Percentiles rank a stretch among this genome's conserved stretches.
Conservation (phyloP, 148 eudicot genomes). For the Arbutus unedo region DNA sequence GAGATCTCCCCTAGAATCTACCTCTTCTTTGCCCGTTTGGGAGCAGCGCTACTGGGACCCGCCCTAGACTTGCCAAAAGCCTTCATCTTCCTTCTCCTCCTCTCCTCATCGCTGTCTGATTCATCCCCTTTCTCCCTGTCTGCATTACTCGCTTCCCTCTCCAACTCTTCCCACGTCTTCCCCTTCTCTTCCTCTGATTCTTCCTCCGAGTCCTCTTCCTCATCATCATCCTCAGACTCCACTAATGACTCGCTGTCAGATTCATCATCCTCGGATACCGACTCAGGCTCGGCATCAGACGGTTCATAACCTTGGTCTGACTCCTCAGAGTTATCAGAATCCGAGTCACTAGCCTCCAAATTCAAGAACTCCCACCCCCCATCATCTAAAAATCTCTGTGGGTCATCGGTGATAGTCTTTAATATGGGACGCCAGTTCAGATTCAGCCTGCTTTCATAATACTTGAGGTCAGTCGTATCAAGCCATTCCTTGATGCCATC, state of each 20-base stretch:
- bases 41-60: constrained; percentile 44
- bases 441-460: constrained; percentile 90
- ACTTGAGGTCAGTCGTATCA: constrained; percentile 84
- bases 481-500: constrained; percentile 96
- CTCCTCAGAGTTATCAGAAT: constrained; percentile 64
- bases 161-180: constrained; percentile 92
- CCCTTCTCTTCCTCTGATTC: constrained; percentile 80
- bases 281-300: constrained; percentile 76
- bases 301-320: constrained; percentile 88
- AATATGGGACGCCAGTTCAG: constrained; percentile 82
- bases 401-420: constrained; percentile 85
- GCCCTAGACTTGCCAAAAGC: constrained; percentile 66
- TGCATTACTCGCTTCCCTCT: constrained; percentile 92
- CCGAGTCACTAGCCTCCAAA: constrained; percentile 82
- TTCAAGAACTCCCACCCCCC: constrained; percentile 98
- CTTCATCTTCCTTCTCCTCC: constrained; percentile 77
- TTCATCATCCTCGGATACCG: constrained; percentile 80
- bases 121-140: constrained; percentile 82
- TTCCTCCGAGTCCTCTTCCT: constrained; percentile 69
- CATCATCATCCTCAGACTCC: constrained; percentile 79
- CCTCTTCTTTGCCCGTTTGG: constrained; percentile 62
- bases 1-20: constrained; percentile 27
- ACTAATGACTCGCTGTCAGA: constrained; percentile 87
- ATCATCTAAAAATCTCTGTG: constrained; percentile 66
- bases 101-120: constrained; percentile 89